phyloP scores from a whole-genome alignment of 495 filamentous ascomycete genomes.

The Talaromyces wortmannii region DNA sequence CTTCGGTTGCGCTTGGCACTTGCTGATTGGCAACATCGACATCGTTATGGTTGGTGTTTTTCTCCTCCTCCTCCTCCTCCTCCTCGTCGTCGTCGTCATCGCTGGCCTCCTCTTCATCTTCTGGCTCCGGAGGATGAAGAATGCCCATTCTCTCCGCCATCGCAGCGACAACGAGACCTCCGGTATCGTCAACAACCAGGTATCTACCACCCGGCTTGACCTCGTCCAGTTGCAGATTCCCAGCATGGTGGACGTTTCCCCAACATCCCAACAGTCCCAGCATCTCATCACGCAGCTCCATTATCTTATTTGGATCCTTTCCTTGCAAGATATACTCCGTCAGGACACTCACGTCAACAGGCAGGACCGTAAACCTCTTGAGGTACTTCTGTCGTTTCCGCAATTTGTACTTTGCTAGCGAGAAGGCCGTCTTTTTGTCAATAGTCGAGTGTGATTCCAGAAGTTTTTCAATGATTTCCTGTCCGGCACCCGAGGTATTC shows the following conservation, averaged over 20 bases:
- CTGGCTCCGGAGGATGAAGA: conserved; percentile 47
- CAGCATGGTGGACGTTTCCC: conserved; percentile 54
- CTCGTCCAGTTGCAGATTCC: conserved; percentile 21
- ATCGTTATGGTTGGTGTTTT: not conserved
- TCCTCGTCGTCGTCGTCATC: not conserved
- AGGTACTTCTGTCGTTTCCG: conserved; percentile 93
- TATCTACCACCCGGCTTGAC: conserved; percentile 61
- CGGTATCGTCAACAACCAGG: conserved; percentile 85
- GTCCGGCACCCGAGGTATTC: conserved; percentile 67
- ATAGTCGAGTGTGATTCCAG: conserved; percentile 76
- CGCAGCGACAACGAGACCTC: conserved; percentile 77
- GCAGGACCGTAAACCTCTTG: conserved; percentile 74
- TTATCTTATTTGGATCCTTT: conserved; percentile 68
- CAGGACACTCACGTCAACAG: conserved; percentile 70
- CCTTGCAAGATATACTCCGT: conserved; percentile 67
- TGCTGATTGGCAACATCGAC: not conserved
- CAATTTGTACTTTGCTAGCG: conserved; percentile 88
- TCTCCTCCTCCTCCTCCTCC: conserved; percentile 3
- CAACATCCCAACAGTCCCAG: conserved; percentile 64
- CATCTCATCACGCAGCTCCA: conserved; percentile 86
- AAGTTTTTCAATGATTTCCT: conserved; percentile 81
- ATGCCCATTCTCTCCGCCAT: conserved; percentile 91
- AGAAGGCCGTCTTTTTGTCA: conserved; percentile 91
- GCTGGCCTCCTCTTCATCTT: conserved; percentile 18
- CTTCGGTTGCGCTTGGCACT: conserved; percentile 4